Base-by-base conservation (phyloP, 257 asterid genomes). In the Solanum appendiculatum region DNA sequence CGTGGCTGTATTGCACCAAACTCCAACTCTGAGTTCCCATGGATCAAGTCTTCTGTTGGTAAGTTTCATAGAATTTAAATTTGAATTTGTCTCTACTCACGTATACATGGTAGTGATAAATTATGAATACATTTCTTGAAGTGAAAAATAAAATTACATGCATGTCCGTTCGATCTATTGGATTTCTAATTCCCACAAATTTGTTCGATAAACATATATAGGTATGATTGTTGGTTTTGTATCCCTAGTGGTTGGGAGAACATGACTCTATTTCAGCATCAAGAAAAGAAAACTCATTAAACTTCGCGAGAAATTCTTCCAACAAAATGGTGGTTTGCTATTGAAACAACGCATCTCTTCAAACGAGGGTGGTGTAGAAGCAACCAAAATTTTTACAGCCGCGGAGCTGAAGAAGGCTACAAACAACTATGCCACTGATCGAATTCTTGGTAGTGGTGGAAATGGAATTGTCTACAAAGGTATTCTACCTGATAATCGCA, bases 281-380 rank as follows among this genome's bases (percentile, higher is more conserved):
- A 92, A 90, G 90, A 92, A 90, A 75, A 83, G 95, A 48, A 91
- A 91, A 60, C 86, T 90, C 36, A 82, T 87, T 9, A 87, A 92
- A 86, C 91, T 85, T 12, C 78, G 97, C 31, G 92, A 92, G 77
- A 92, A 91, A 36, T 94, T 93, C 91, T 95, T 95, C 91, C 93
- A 92, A 58, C 96, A 92, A 87, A 95, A 95, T 27, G 98, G 98
- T 0, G 98, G 98, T 16, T 5, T 93, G 10, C 37, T 94, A 37
- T 64, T 95, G 25, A 93, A 89, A 78, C 96, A 94, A 16, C 94
- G 88, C 64, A 72, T 93, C 39, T 90, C 95, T 25, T 89, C 96
- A 15, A 83, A 42, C 2, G 91, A 92, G 31, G 91, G 91, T 2
- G 81, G 93, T 0, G 63, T 88, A 18, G 96, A 92, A 31, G 44